Conservation (phyloP, 176 grass and related monocot genomes). For the Bonia amplexicaulis region DNA sequence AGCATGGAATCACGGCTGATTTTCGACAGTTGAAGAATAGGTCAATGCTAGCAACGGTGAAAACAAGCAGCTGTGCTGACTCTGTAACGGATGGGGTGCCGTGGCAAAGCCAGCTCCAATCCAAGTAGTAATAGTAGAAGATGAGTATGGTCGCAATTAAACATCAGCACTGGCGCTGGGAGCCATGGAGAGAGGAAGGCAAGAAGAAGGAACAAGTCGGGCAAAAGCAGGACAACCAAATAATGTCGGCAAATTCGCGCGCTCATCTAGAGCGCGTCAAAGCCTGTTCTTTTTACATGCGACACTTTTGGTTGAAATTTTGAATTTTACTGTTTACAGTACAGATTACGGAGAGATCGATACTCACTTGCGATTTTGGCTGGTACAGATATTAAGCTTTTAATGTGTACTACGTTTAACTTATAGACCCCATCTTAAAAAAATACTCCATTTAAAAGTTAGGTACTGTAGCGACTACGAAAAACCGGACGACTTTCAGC, state of each 20-base stretch:
- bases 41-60: background rate
- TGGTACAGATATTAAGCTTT: no score
- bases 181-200: background rate
- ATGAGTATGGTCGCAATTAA: background rate
- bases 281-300: no score
- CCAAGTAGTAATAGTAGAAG: background rate
- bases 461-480: no score
- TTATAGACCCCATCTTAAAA: no score
- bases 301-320: no score
- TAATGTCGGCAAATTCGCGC: background rate
- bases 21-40: background rate
- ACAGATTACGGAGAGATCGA: no score
- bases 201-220: background rate
- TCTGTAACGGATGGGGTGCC: background rate
- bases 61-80: background rate
- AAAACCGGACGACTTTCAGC: no score
- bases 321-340: no score
- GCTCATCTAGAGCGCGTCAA: background rate
- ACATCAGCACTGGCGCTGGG: background rate
- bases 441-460: no score
- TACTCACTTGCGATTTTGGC: no score
- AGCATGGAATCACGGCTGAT: no score
- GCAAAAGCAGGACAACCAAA: background rate
- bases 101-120: background rate
- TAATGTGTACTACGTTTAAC: no score